Conservation (phyloP, 2,329 filamentous ascomycete genomes). For the Cladorrhinum sp. region DNA sequence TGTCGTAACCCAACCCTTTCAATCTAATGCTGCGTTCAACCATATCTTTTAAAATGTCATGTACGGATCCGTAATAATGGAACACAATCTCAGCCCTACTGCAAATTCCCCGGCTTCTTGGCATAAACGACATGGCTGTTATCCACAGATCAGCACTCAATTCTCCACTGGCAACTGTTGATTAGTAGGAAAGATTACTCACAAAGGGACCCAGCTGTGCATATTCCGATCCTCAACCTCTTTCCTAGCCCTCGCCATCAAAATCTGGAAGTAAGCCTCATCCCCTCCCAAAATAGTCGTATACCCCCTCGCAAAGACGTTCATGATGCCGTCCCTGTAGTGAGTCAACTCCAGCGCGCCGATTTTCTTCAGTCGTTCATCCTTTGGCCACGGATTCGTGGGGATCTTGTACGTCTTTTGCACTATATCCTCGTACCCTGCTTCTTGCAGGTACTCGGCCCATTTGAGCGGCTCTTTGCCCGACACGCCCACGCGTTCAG, state of each 20-base stretch:
- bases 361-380: conserved; percentile 26
- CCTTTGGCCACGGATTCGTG: conserved; percentile 25
- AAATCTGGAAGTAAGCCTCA: conserved; percentile 11
- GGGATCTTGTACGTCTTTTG: conserved; percentile 24
- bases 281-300: conserved; percentile 8
- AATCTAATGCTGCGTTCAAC: too few species aligned
- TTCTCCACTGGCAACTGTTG: not conserved
- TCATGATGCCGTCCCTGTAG: conserved; percentile 9
- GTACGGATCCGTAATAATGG: not conserved
- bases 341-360: conserved; percentile 23
- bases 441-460: conserved; percentile 17
- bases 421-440: conserved; percentile 24
- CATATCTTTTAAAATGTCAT: too few species aligned
- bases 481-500: not conserved
- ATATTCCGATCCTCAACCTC: conserved; percentile 7
- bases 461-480: conserved; percentile 18
- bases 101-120: not conserved
- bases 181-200: not conserved
- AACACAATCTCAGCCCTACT: not conserved
- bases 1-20: too few species aligned
- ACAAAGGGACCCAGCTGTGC: conserved; percentile 15
- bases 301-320: conserved; percentile 12
- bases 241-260: conserved; percentile 9
- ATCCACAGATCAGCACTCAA: not conserved
- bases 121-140: conserved; percentile 6